These are phyloP conservation scores for Stephanodiscus triporus DNA, from an alignment of 108 stramenopile genomes.

Conservation along the genomic window DNA sequence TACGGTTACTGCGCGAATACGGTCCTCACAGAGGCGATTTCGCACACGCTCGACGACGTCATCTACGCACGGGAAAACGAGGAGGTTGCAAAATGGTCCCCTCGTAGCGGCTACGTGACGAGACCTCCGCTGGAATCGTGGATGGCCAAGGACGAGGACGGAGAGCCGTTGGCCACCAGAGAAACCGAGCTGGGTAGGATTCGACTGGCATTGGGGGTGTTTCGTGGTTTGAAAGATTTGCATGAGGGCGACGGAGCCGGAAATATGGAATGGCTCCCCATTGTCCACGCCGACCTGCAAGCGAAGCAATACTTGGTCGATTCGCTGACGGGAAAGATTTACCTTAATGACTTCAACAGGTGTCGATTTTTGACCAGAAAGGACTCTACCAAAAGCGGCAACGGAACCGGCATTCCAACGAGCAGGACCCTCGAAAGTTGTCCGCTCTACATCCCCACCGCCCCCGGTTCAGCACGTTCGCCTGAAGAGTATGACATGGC, in stretches of 20 bases:
- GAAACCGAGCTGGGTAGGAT: slow-evolving; percentile 54
- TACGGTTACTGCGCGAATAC: slow-evolving; percentile 83
- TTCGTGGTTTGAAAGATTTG: slow-evolving; percentile 59
- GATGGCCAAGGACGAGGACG: slow-evolving; percentile 45
- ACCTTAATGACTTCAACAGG: slow-evolving; percentile 88
- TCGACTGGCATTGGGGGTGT: slow-evolving; percentile 62
- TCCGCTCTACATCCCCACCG: slow-evolving; percentile 68
- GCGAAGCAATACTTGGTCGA: slow-evolving; percentile 78
- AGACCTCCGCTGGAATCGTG: slow-evolving; percentile 41
- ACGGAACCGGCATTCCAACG: not conserved
- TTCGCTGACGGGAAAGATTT: slow-evolving; percentile 45
- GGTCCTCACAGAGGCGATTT: slow-evolving; percentile 71
- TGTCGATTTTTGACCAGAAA: slow-evolving; percentile 78
- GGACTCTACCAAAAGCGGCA: slow-evolving; percentile 10
- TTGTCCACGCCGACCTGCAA: slow-evolving; percentile 82
- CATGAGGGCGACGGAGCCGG: slow-evolving; percentile 53
- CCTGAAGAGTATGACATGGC: slow-evolving; percentile 74
- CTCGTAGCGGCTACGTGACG: slow-evolving; percentile 32
- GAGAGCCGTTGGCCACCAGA: slow-evolving; percentile 36
- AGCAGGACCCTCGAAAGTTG: slow-evolving; percentile 45
- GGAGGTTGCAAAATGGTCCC: slow-evolving; percentile 19
- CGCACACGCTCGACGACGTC: slow-evolving; percentile 58
- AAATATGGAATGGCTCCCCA: slow-evolving; percentile 51
- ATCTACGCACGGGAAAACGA: slow-evolving; percentile 52
- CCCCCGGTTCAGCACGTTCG: slow-evolving; percentile 71